Evolutionary conservation across 768 basidiomycete genomes (phyloP).

Genomic region (Tricholoma furcatifolium): DNA sequence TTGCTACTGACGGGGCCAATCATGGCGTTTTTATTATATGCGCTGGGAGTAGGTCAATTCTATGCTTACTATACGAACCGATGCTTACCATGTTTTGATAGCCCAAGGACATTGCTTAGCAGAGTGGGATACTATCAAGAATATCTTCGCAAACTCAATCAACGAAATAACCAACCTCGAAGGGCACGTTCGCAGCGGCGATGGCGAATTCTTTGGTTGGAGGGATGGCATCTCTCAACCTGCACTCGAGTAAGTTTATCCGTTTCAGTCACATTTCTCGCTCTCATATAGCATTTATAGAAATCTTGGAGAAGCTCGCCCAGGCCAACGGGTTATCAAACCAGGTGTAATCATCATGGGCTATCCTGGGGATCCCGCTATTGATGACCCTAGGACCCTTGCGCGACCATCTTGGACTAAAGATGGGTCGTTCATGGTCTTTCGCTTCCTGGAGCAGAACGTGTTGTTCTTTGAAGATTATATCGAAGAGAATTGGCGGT

Average conservation of each 20-base stretch:
- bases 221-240: constrained; percentile 32
- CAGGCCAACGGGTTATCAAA: constrained; percentile 25
- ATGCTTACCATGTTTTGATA: not conserved
- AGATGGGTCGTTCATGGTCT: constrained; percentile 34
- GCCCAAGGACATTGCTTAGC: not conserved
- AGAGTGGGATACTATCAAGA: not conserved
- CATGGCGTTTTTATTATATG: constrained; percentile 12
- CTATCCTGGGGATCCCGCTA: constrained; percentile 29
- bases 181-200: constrained; percentile 19
- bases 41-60: constrained; percentile 6
- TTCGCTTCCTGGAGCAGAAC: constrained; percentile 32
- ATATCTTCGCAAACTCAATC: constrained; percentile 16
- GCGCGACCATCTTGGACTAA: constrained; percentile 30
- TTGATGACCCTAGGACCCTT: constrained; percentile 3
- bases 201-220: constrained; percentile 30
- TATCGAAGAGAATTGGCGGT: constrained; percentile 6
- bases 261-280: not conserved
- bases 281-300: constrained; percentile 2
- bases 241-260: constrained; percentile 15
- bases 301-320: constrained; percentile 9
- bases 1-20: not conserved
- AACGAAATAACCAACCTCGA: constrained; percentile 1
- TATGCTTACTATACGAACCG: not conserved
- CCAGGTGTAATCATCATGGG: constrained; percentile 33
- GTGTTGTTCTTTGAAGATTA: constrained; percentile 26